Conservation (phyloP, 2,329 filamentous ascomycete species). For the Aspergillus ruber region DNA sequence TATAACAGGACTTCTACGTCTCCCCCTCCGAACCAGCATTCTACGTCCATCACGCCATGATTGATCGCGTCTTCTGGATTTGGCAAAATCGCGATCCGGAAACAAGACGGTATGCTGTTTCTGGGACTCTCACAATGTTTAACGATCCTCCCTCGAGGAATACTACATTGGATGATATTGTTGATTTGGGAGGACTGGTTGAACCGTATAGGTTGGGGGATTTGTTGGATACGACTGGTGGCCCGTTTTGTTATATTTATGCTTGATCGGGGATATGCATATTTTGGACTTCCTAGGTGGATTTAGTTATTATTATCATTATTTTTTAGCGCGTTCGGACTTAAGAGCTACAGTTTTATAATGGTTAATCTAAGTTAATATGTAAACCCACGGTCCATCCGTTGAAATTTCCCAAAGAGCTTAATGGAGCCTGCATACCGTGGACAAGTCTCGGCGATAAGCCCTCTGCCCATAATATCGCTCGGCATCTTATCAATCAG, state of each 20-base stretch:
- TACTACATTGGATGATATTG: slow-evolving; percentile 18
- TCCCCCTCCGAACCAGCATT: slow-evolving; percentile 42
- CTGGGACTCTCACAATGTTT: slow-evolving; percentile 4
- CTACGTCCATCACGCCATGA: slow-evolving; percentile 41
- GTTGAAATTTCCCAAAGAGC: no score
- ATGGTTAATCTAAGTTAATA: no score
- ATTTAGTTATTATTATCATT: background rate
- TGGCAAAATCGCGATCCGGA: slow-evolving; percentile 38
- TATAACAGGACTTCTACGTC: slow-evolving; percentile 34
- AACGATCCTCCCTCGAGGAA: slow-evolving; percentile 14
- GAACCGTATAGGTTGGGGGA: slow-evolving; percentile 10
- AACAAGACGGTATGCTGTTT: slow-evolving; percentile 3
- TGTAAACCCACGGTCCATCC: no score
- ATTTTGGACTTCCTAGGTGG: background rate
- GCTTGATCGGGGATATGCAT: no score
- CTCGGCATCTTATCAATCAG: no score
- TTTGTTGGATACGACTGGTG: slow-evolving; percentile 14
- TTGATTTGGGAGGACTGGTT: slow-evolving; percentile 15
- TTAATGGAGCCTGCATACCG: no score
- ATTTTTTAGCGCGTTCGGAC: background rate
- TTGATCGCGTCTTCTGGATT: slow-evolving; percentile 43
- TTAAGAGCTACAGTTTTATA: no score
- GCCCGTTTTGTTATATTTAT: slow-evolving; percentile 22
- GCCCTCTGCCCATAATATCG: no score
- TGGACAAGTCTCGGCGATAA: no score